Evolutionary conservation across 1,284 basidiomycete species (phyloP), one percentile per base, ranked within the genome.

Genomic region (Cutaneotrichosporon sp.): DNA sequence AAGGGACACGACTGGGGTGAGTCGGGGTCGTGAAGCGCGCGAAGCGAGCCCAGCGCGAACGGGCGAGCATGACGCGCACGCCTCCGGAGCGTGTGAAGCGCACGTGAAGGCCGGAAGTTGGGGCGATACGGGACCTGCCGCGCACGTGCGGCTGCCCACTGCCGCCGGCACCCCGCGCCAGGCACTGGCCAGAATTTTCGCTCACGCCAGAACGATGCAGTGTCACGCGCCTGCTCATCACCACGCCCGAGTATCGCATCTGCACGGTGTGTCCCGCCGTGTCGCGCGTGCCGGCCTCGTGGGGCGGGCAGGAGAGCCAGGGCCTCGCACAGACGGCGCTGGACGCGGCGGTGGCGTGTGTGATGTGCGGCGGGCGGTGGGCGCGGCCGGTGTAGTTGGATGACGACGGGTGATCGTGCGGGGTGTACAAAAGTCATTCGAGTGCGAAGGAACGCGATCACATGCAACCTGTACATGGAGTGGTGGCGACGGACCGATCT

Each of bases 331-430:
- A 73, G 56, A 49, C 25, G 14, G 58, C 70, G 27, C 57, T 78
- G 34, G 67, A 72, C 31, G 66, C 66, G 27, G 74, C 74, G 2
- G 53, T 64, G 11, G 60, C 56, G 3, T 78, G 76, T 55, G 43
- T 70, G 25, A 62, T 65, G 46, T 78, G 76, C 55, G 76, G 76
- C 2, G 76, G 76, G 8, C 62, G 76, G 38, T 78, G 76, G 76
- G 61, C 70, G 18, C 57, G 72, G 38, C 67, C 73, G 4, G 62
- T 71, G 14, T 62, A 56, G 51, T 2, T 27, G 25, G 27, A n/a
- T n/a, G n/a, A n/a, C n/a, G n/a, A n/a, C n/a, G n/a, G n/a, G n/a
- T n/a, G n/a, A n/a, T n/a, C n/a, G n/a, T n/a, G n/a, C n/a, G n/a
- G n/a, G n/a, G n/a, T n/a, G n/a, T n/a, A n/a, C n/a, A n/a, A n/a